Conservation (phyloP, 1,139 yeast genomes). For the Magnusiomyces tetraspermus region DNA sequence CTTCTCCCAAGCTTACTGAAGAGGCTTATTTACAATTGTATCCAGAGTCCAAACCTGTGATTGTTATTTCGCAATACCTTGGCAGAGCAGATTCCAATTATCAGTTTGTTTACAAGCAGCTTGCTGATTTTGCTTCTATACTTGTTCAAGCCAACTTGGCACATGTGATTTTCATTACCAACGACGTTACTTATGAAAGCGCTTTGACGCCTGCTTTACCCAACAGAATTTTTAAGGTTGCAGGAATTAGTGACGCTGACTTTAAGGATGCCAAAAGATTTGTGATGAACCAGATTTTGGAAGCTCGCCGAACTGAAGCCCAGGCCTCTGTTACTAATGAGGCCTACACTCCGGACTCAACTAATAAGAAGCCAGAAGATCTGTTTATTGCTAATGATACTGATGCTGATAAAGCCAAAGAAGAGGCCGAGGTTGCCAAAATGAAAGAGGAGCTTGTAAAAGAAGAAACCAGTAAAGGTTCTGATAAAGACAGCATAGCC, state of each 20-base stretch:
- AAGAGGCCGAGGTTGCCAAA: slow-evolving; percentile 16
- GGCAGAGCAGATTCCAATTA: slow-evolving; percentile 46
- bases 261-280: slow-evolving; percentile 59
- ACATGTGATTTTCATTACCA: slow-evolving; percentile 79
- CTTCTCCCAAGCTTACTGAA: slow-evolving; percentile 40
- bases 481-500: neutral
- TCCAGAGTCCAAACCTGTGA: slow-evolving; percentile 79
- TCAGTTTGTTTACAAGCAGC: slow-evolving; percentile 54
- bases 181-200: slow-evolving; percentile 71
- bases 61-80: slow-evolving; percentile 68
- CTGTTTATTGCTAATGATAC: neutral
- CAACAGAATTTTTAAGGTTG: slow-evolving; percentile 71
- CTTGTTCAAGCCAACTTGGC: slow-evolving; percentile 72
- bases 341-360: slow-evolving; percentile 3
- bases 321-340: slow-evolving; percentile 4
- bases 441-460: slow-evolving; percentile 14
- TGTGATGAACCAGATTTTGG: slow-evolving; percentile 49
- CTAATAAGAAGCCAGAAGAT: neutral
- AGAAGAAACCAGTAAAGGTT: neutral
- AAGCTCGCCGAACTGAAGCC: slow-evolving; percentile 12
- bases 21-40: slow-evolving; percentile 78
- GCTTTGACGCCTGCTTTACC: slow-evolving; percentile 60
- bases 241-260: slow-evolving; percentile 75
- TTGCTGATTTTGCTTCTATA: slow-evolving; percentile 85
- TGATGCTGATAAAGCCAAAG: neutral